phyloP scores from a whole-genome alignment of 257 asterid genomes.

The Hygrophila difformis region DNA sequence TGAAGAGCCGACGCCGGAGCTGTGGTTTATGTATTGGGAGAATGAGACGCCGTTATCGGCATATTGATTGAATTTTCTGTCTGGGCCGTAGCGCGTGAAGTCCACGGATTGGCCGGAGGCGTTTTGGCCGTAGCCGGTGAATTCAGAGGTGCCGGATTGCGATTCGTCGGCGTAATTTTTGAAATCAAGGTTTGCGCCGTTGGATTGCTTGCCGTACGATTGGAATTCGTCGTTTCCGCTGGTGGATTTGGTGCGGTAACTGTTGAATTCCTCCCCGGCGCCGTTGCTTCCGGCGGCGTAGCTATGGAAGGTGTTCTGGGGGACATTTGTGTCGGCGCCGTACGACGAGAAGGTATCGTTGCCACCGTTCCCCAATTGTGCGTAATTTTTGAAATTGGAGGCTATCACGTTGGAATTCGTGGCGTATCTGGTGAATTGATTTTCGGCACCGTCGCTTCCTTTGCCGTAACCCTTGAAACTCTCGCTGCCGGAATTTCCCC shows the following conservation, averaged over 20 bases:
- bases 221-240: constrained; percentile 55
- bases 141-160: constrained; percentile 45
- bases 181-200: constrained; percentile 33
- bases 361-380: constrained; percentile 35
- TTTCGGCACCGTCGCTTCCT: constrained; percentile 47
- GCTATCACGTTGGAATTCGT: constrained; percentile 37
- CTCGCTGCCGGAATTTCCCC: constrained; percentile 45
- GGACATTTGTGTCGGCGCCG: constrained; percentile 38
- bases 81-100: constrained; percentile 41
- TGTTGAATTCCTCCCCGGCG: constrained; percentile 37
- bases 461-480: constrained; percentile 51
- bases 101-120: constrained; percentile 14
- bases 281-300: constrained; percentile 47
- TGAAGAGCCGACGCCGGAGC: constrained; percentile 14
- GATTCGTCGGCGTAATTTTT: constrained; percentile 38
- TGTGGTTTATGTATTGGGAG: constrained; percentile 34
- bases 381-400: constrained; percentile 51
- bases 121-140: constrained; percentile 39
- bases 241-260: constrained; percentile 44
- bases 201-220: constrained; percentile 48
- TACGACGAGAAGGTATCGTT: constrained; percentile 45
- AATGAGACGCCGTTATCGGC: constrained; percentile 35
- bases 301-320: constrained; percentile 37
- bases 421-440: constrained; percentile 43
- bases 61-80: constrained; percentile 54